Evolutionary conservation across 768 basidiomycete genomes (phyloP).

Genomic region (Pleurotus eryngii): DNA sequence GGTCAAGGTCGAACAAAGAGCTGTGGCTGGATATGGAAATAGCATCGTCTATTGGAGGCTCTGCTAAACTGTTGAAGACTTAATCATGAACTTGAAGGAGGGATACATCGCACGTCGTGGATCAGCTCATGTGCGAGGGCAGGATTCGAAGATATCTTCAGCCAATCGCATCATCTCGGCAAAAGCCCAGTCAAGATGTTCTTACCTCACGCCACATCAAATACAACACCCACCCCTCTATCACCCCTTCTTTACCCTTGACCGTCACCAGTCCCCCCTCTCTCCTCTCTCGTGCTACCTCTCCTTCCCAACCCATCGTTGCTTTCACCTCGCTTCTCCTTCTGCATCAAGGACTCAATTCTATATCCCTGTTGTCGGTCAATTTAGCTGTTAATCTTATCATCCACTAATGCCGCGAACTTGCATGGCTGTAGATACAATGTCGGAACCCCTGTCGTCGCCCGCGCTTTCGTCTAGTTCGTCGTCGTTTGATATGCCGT

Average conservation of each 20-base stretch:
- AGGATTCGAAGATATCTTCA: neutral
- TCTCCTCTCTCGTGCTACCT: slow-evolving; percentile 7
- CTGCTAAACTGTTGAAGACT: slow-evolving; percentile 8
- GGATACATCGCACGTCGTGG: neutral
- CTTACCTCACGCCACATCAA: neutral
- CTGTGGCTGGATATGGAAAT: slow-evolving; percentile 58
- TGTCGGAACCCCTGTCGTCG: slow-evolving; percentile 14
- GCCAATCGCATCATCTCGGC: slow-evolving; percentile 3
- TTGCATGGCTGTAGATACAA: slow-evolving; percentile 1
- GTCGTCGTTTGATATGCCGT: slow-evolving; percentile 22
- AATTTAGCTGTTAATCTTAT: slow-evolving; percentile 1
- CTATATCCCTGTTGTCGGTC: neutral
- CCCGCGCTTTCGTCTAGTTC: slow-evolving; percentile 20
- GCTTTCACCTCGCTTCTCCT: neutral
- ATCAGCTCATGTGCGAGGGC: neutral
- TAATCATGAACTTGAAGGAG: neutral
- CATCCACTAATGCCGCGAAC: neutral
- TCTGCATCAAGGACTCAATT: neutral
- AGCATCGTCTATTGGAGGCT: slow-evolving; percentile 75
- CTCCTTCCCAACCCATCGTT: slow-evolving; percentile 2
- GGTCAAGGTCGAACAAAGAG: slow-evolving; percentile 62
- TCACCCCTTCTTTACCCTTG: slow-evolving; percentile 1
- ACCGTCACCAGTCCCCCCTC: slow-evolving; percentile 12
- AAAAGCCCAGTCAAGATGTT: neutral
- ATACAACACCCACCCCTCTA: slow-evolving; percentile 1